Conservation (phyloP, 345 rosid species). For the Nasturtium officinale region DNA sequence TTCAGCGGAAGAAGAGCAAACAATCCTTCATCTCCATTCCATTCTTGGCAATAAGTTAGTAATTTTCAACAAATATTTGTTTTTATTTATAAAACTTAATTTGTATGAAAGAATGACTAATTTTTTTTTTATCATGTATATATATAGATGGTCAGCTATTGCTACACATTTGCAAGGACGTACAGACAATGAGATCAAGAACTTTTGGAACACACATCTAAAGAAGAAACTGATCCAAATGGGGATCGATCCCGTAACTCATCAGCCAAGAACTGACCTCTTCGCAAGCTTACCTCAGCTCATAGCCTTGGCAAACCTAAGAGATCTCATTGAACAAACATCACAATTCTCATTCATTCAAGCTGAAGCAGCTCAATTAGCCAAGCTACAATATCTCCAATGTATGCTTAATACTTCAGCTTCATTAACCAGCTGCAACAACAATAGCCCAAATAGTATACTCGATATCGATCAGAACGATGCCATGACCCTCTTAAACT, state of each 20-base stretch:
- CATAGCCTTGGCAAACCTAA: conserved; percentile 45
- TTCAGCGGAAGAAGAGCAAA: conserved; percentile 76
- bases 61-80: conserved; percentile 10
- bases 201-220: conserved; percentile 82
- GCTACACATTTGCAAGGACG: conserved; percentile 73
- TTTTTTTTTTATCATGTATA: conserved; percentile 7
- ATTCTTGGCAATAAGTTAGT: conserved; percentile 79
- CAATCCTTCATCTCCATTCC: conserved; percentile 77
- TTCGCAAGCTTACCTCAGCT: conserved; percentile 48
- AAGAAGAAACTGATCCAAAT: conserved; percentile 75
- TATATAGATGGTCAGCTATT: conserved; percentile 73
- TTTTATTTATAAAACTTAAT: not conserved
- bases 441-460: conserved; percentile 34
- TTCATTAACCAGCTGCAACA: conserved; percentile 29
- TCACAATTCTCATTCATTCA: conserved; percentile 41
- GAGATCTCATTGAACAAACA: conserved; percentile 43
- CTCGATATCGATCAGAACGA: conserved; percentile 42
- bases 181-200: conserved; percentile 80
- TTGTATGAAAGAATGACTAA: not conserved
- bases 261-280: conserved; percentile 65
- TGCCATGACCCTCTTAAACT: conserved; percentile 41
- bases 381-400: conserved; percentile 45
- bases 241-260: conserved; percentile 86
- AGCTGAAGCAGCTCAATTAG: conserved; percentile 44
- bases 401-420: conserved; percentile 32